Evolutionary conservation across 352 stramenopile genomes (phyloP).

Genomic region (Phytophthora brassicae): DNA sequence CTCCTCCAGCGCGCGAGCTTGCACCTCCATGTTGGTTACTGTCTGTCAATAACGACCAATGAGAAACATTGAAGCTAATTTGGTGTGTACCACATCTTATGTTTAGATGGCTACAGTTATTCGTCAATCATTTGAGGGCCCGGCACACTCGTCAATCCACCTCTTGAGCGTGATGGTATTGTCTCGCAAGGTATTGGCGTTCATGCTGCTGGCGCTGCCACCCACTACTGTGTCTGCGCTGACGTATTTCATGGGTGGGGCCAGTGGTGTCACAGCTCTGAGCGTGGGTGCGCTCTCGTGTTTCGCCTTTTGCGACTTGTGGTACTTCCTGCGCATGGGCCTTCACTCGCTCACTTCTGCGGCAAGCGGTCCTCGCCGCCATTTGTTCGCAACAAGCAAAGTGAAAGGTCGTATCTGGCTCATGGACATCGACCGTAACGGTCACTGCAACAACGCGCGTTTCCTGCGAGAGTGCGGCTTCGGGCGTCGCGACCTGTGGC

Average conservation of each 20-base stretch:
- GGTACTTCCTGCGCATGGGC: conserved; percentile 78
- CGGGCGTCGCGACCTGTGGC: conserved; percentile 75
- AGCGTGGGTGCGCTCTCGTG: conserved; percentile 43
- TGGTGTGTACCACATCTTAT: conserved; percentile 5
- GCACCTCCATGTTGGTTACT: conserved; percentile 30
- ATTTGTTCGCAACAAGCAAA: conserved; percentile 59
- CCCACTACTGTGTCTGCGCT: conserved; percentile 39
- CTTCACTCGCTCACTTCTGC: conserved; percentile 28
- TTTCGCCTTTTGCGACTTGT: conserved; percentile 74
- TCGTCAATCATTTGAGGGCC: conserved; percentile 4
- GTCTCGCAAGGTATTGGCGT: conserved; percentile 47
- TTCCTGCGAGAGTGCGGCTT: conserved; percentile 87
- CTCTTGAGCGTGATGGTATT: conserved; percentile 15
- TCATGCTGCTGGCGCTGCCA: conserved; percentile 50
- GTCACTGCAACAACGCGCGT: conserved; percentile 84
- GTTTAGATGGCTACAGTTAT: conserved; percentile 12
- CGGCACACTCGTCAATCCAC: conserved; percentile 12
- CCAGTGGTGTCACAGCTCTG: conserved; percentile 28
- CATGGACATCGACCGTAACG: conserved; percentile 83
- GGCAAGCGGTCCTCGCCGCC: conserved; percentile 26
- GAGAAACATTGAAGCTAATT: not conserved
- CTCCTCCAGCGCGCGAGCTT: conserved; percentile 42
- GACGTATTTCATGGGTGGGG: conserved; percentile 25
- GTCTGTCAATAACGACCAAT: conserved; percentile 25
- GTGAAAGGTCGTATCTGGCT: conserved; percentile 49